These are phyloP conservation scores for Diplocarpon rosae DNA, from an alignment of 2,329 filamentous ascomycete species.

Conservation along the genomic window DNA sequence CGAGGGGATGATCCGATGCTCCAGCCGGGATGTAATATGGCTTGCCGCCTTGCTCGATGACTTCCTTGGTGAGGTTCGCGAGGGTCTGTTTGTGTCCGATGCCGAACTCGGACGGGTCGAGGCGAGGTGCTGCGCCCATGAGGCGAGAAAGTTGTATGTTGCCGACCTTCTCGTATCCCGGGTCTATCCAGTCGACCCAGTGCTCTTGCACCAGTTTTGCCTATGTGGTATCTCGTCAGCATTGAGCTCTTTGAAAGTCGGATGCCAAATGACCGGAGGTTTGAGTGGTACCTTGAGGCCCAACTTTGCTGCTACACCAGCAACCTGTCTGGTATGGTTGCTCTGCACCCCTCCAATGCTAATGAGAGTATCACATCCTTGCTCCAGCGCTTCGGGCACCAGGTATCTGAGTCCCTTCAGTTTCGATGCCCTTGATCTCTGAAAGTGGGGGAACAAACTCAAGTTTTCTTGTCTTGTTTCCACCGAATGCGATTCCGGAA, in stretches of 20 bases:
- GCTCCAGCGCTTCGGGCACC: conserved; percentile 47
- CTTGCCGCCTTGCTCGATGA: conserved; percentile 41
- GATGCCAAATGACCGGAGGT: background rate
- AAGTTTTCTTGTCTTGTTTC: conserved; percentile 60
- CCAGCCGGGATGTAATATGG: conserved; percentile 65
- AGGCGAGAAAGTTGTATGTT: conserved; percentile 61
- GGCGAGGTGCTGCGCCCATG: conserved; percentile 53
- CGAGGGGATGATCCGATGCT: conserved; percentile 58
- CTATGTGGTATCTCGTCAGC: conserved; percentile 4
- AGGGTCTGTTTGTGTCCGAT: conserved; percentile 58
- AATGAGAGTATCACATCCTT: conserved; percentile 50
- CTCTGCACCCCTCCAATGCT: conserved; percentile 58
- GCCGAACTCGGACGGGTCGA: conserved; percentile 50
- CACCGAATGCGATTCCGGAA: conserved; percentile 54
- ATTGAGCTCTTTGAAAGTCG: background rate
- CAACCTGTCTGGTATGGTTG: conserved; percentile 59
- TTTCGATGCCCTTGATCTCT: background rate
- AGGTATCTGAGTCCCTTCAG: conserved; percentile 38
- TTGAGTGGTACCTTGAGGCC: conserved; percentile 36
- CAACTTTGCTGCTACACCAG: conserved; percentile 47
- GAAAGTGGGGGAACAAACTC: conserved; percentile 32
- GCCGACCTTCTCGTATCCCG: conserved; percentile 51
- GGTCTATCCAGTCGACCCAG: conserved; percentile 53
- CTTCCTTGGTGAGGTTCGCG: conserved; percentile 41
- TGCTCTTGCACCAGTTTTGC: conserved; percentile 52